A percentile compares a stretch with the other conserved stretches of the same genome.
phyloP scores from a whole-genome alignment of 768 basidiomycete genomes.

The Lepiota brunneoincarnata region DNA sequence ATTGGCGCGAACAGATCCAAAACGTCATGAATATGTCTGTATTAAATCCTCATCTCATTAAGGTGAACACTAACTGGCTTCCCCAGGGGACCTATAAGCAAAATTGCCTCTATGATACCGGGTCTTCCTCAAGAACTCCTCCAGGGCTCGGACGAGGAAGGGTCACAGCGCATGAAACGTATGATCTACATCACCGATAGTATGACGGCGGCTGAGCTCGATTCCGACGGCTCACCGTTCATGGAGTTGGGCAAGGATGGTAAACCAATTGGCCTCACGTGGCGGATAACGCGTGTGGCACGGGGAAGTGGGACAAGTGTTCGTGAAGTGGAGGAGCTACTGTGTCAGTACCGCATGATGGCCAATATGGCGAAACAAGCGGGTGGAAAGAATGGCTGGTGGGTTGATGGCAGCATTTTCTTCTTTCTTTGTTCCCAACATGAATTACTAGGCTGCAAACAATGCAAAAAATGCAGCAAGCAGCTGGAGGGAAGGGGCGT shows the following conservation, averaged over 20 bases:
- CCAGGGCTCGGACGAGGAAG: conserved; percentile 93
- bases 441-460: conserved; percentile 60
- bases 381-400: conserved; percentile 96
- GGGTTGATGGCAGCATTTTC: conserved; percentile 18
- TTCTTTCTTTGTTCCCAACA: background rate
- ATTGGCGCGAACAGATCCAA: conserved; percentile 96
- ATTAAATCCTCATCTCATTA: conserved; percentile 3
- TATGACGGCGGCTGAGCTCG: conserved; percentile 91
- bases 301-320: conserved; percentile 93
- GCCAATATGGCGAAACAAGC: conserved; percentile 98
- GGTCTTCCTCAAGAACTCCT: conserved; percentile 91
- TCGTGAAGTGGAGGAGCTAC: conserved; percentile 94
- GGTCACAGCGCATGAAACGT: conserved; percentile 85
- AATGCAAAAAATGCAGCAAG: conserved; percentile 91
- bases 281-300: conserved; percentile 88
- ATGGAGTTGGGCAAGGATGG: conserved; percentile 82
- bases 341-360: conserved; percentile 99
- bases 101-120: conserved; percentile 99
- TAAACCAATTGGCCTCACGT: conserved; percentile 83
- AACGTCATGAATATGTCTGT: conserved; percentile 97
- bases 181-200: conserved; percentile 99
- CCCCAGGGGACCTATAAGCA: conserved; percentile 95
- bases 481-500: conserved; percentile 81
- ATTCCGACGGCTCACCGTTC: conserved; percentile 92
- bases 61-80: conserved; percentile 5